Base-by-base conservation (phyloP, 345 rosid species). In the Pistacia vera region DNA sequence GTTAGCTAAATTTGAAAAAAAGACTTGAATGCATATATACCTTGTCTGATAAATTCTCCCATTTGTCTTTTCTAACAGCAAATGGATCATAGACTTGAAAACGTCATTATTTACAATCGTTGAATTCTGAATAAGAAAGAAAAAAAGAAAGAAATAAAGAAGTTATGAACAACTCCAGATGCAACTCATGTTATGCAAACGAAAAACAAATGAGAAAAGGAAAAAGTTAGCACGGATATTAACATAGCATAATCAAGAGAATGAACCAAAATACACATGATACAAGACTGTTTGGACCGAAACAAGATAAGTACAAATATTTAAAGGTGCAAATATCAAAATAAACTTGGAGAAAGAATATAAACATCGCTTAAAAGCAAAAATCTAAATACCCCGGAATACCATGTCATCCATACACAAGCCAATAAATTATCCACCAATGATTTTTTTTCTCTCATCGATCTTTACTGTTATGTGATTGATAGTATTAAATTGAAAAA, bases 81-180 rank as follows among this genome's bases (percentile, higher is more conserved):
- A 81, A 76, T 90, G 90, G 66, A 92, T 77, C 86, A 94, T 90
- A 44, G 96, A 92, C 83, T 70, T 85, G 70, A 92, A 90, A 7
- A 94, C 94, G 82, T 90, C 98, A 63, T 94, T 87, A 74, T 87
- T 87, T 28, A 87, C 88, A 58, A 89, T 81, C 33, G 84, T 78
- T 4, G 88, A 84, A 66, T 81, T 87, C 98, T 94, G 91, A 0
- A 79, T 61, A 56, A 54, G 0, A 9, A 52, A 1, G 13, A 35
- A 64, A 10, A 7, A 74, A 67, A 2, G 25, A 64, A 18, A 59
- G 9, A 22, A 22, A 22, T 22, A 74, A 67, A 2, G 38, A 11
- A 3, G 33, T 18, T 66, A 46, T 70, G 74, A 41, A 41, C 41
- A 38, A 61, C 62, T 48, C 44, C 11, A 5, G 22, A 6, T 36